Conservation (phyloP, 495 filamentous ascomycete genomes). For the Daldinia caldariorum region DNA sequence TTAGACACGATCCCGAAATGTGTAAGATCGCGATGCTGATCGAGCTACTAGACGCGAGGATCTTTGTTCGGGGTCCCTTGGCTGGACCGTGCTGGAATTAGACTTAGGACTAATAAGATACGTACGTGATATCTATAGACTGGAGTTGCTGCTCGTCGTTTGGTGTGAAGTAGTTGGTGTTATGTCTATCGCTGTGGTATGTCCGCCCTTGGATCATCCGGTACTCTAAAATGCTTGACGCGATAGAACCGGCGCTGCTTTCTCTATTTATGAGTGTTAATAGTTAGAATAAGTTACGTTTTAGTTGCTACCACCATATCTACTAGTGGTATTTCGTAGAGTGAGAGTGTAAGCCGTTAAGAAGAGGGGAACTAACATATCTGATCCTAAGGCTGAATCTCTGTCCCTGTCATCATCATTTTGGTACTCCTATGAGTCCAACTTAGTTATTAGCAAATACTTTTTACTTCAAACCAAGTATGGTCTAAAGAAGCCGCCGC, state of each 20-base stretch:
- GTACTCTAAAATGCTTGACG: conserved; percentile 58
- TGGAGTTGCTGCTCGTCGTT: conserved; percentile 52
- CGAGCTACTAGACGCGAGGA: neutral
- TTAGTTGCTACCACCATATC: neutral
- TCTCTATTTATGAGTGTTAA: conserved; percentile 28
- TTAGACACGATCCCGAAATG: neutral
- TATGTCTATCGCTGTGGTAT: conserved; percentile 51
- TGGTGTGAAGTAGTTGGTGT: conserved; percentile 36
- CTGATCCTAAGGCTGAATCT: conserved; percentile 45
- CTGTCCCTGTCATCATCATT: conserved; percentile 36
- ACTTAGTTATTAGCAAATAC: conserved; percentile 19
- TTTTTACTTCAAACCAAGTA: neutral
- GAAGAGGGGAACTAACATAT: conserved; percentile 39
- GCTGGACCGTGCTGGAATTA: neutral
- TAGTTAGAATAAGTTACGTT: neutral
- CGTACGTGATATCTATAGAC: conserved; percentile 48
- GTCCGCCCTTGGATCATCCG: conserved; percentile 54
- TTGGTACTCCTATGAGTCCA: conserved; percentile 29
- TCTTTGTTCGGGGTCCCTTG: neutral
- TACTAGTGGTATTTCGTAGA: neutral
- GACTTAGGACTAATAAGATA: neutral
- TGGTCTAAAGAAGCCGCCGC: neutral
- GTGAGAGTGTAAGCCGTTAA: neutral
- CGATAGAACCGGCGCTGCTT: conserved; percentile 56
- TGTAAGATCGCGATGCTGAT: neutral